phyloP scores from a whole-genome alignment of 179 eudicot genomes.

The Amaranthus tricolor region DNA sequence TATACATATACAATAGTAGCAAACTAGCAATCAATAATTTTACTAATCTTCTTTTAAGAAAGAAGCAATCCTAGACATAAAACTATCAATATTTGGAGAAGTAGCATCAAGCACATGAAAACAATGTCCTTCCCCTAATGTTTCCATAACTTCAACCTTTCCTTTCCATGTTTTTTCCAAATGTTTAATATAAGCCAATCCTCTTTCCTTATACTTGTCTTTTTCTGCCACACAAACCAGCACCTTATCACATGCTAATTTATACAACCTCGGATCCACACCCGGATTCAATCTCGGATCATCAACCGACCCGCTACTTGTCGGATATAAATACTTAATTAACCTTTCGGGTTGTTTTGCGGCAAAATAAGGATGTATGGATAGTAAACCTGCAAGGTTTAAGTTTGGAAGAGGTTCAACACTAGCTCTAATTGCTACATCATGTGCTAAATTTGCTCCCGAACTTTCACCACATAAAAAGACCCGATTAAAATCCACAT shows the following conservation, averaged over 20 bases:
- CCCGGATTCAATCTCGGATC: slow-evolving; percentile 43
- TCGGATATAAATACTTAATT: slow-evolving; percentile 27
- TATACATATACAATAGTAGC: too few species aligned
- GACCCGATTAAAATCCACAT: slow-evolving; percentile 38
- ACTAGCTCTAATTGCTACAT: slow-evolving; percentile 37
- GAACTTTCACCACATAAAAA: slow-evolving; percentile 51
- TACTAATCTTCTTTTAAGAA: slow-evolving; percentile 17
- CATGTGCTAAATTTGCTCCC: slow-evolving; percentile 43
- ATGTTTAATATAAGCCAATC: slow-evolving; percentile 19
- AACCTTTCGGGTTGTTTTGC: slow-evolving; percentile 23
- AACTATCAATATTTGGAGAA: slow-evolving; percentile 8
- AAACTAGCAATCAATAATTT: too few species aligned
- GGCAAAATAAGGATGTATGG: slow-evolving; percentile 41
- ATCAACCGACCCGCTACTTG: slow-evolving; percentile 16
- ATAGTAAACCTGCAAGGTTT: slow-evolving; percentile 19
- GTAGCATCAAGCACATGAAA: slow-evolving; percentile 31
- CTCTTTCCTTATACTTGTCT: slow-evolving; percentile 31
- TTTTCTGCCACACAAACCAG: slow-evolving; percentile 41
- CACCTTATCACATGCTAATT: slow-evolving; percentile 32
- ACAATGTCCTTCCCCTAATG: slow-evolving; percentile 32
- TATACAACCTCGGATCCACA: slow-evolving; percentile 29
- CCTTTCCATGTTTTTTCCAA: slow-evolving; percentile 32
- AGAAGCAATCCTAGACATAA: slow-evolving; percentile 23
- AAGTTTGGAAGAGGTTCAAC: slow-evolving; percentile 8
- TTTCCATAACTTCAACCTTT: slow-evolving; percentile 31